Evolutionary conservation across 1,139 yeast species (phyloP).

Genomic region (Suhomyces bolitotheri): DNA sequence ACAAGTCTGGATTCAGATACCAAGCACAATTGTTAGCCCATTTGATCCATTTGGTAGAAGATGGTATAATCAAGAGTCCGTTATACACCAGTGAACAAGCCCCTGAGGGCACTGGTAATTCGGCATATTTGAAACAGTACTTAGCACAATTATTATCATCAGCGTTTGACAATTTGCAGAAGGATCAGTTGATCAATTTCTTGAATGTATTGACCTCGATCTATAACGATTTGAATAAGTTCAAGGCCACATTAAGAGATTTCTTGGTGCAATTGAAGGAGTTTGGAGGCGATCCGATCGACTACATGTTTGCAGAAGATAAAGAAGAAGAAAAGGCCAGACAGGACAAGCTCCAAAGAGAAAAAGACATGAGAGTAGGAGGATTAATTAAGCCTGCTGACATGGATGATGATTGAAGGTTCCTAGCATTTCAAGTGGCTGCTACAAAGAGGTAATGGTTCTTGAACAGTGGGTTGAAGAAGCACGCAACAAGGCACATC

Average conservation of each 20-base stretch:
- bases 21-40: constrained; percentile 86
- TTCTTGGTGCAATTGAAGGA: constrained; percentile 95
- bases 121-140: constrained; percentile 76
- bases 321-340: constrained; percentile 76
- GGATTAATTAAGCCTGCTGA: constrained; percentile 97
- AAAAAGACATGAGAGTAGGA: constrained; percentile 84
- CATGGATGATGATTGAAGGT: constrained; percentile 59
- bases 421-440: not conserved
- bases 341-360: constrained; percentile 68
- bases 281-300: constrained; percentile 91
- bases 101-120: constrained; percentile 80
- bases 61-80: constrained; percentile 70
- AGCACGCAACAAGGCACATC: no score
- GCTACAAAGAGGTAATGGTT: not conserved
- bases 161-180: constrained; percentile 89
- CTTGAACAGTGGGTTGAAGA: no score
- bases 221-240: constrained; percentile 72
- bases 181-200: constrained; percentile 79
- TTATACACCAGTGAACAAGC: constrained; percentile 74
- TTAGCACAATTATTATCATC: constrained; percentile 76
- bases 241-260: constrained; percentile 87
- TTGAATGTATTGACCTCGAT: constrained; percentile 72
- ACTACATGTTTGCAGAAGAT: constrained; percentile 92
- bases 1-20: constrained; percentile 89
- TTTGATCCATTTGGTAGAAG: constrained; percentile 81